A percentile compares a stretch with the other conserved stretches of the same genome.
These are phyloP conservation scores for Euphorbia pulcherrima DNA, from an alignment of 345 rosid species.

Conservation along the genomic window DNA sequence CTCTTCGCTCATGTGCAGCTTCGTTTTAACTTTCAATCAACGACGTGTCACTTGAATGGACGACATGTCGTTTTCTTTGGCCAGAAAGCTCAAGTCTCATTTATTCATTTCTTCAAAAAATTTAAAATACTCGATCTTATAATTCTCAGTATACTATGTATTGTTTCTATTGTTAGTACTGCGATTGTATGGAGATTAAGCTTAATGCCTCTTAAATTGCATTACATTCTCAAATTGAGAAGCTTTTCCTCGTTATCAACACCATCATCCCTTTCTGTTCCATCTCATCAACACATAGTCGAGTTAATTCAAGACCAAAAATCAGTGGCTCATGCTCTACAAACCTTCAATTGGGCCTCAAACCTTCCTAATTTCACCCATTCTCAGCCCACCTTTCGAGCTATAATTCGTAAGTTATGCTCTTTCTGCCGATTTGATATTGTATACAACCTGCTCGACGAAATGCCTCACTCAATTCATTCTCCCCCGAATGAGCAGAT, in stretches of 20 bases:
- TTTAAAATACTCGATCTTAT: no score
- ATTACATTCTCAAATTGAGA: slow-evolving; percentile 17
- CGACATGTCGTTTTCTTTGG: no score
- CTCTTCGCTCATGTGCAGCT: no score
- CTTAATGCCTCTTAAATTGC: slow-evolving; percentile 23
- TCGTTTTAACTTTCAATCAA: no score
- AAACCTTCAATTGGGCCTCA: slow-evolving; percentile 78
- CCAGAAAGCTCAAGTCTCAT: no score
- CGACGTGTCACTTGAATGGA: no score
- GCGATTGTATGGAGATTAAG: background rate
- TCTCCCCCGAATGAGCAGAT: slow-evolving; percentile 62
- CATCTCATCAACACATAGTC: slow-evolving; percentile 55
- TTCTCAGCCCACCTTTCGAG: slow-evolving; percentile 77
- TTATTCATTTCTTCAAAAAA: no score
- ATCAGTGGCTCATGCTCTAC: slow-evolving; percentile 50
- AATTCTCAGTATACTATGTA: no score
- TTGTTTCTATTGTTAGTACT: no score
- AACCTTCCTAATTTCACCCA: slow-evolving; percentile 56
- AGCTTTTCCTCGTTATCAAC: slow-evolving; percentile 20
- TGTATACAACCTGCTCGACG: slow-evolving; percentile 75
- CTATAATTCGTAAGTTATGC: slow-evolving; percentile 57
- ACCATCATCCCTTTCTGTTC: slow-evolving; percentile 25
- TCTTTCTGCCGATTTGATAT: slow-evolving; percentile 54
- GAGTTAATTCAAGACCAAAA: slow-evolving; percentile 71
- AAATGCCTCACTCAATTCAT: slow-evolving; percentile 67